These are phyloP conservation scores for Kuraishia floccosa DNA, from an alignment of 805 yeast species.

Conservation along the genomic window DNA sequence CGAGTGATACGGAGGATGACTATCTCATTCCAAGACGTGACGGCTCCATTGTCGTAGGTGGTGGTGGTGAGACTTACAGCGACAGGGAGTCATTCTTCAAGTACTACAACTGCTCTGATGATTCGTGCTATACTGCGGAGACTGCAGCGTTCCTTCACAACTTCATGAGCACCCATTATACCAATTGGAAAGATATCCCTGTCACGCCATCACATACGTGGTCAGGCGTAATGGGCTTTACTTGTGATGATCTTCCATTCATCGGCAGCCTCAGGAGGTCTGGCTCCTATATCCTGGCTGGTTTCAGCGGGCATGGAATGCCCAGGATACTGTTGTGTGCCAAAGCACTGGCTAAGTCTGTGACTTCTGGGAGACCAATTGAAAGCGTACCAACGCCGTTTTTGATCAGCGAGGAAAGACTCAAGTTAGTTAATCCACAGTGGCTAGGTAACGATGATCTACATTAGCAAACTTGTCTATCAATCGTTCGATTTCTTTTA, in stretches of 20 bases:
- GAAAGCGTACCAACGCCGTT: slow-evolving; percentile 7
- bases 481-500: neutral
- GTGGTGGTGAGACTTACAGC: slow-evolving; percentile 10
- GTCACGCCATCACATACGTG: slow-evolving; percentile 5
- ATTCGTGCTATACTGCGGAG: slow-evolving; percentile 3
- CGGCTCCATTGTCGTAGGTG: slow-evolving; percentile 25
- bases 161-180: slow-evolving; percentile 4
- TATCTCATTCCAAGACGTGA: slow-evolving; percentile 25
- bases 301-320: slow-evolving; percentile 10
- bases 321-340: slow-evolving; percentile 7
- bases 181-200: slow-evolving; percentile 4
- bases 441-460: neutral
- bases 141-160: slow-evolving; percentile 5
- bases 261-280: slow-evolving; percentile 6
- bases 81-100: slow-evolving; percentile 1
- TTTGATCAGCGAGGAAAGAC: slow-evolving; percentile 5
- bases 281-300: slow-evolving; percentile 6
- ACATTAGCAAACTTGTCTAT: neutral
- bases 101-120: slow-evolving; percentile 8
- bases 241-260: slow-evolving; percentile 8
- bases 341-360: slow-evolving; percentile 6
- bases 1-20: slow-evolving; percentile 13
- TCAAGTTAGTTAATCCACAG: neutral
- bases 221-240: slow-evolving; percentile 10
- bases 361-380: slow-evolving; percentile 4